Conservation (phyloP, 805 yeast genomes). For the Ogataea paradorogensis region DNA sequence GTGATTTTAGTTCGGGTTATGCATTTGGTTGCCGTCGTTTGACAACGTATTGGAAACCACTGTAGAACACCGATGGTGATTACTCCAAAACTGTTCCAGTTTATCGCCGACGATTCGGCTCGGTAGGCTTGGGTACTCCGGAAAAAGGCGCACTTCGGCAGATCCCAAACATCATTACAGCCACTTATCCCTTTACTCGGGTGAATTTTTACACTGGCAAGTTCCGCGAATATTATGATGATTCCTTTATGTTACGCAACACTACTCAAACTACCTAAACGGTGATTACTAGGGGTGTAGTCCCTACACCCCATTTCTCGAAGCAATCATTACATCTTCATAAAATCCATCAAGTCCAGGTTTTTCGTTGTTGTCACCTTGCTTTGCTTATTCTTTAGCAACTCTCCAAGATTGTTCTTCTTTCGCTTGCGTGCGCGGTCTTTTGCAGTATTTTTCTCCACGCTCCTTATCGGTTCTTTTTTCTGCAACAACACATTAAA, state of each 20-base stretch:
- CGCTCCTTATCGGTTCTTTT: slow-evolving; percentile 4
- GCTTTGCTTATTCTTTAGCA: slow-evolving; percentile 23
- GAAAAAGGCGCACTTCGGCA: slow-evolving; percentile 12
- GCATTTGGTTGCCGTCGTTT: too few species aligned
- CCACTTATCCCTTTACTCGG: slow-evolving; percentile 3
- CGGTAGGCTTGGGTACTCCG: slow-evolving; percentile 3
- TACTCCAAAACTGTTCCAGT: too few species aligned
- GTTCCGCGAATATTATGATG: slow-evolving; percentile 2
- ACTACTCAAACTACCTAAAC: background rate
- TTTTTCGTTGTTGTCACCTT: slow-evolving; percentile 6
- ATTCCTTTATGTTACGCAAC: background rate
- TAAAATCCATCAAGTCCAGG: slow-evolving; percentile 29
- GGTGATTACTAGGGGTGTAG: slow-evolving; percentile 3
- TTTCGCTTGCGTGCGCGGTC: slow-evolving; percentile 26
- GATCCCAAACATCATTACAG: slow-evolving; percentile 1
- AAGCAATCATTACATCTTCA: slow-evolving; percentile 17
- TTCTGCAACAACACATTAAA: slow-evolving; percentile 4
- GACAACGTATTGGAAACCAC: background rate
- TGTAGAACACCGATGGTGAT: too few species aligned
- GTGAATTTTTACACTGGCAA: background rate
- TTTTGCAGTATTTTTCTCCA: slow-evolving; percentile 10
- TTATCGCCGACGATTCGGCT: slow-evolving; percentile 1
- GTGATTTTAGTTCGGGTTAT: background rate
- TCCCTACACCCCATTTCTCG: background rate
- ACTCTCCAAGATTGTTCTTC: slow-evolving; percentile 23